Conservation (phyloP, 495 filamentous ascomycete species). For the Entonaema liquescens region DNA sequence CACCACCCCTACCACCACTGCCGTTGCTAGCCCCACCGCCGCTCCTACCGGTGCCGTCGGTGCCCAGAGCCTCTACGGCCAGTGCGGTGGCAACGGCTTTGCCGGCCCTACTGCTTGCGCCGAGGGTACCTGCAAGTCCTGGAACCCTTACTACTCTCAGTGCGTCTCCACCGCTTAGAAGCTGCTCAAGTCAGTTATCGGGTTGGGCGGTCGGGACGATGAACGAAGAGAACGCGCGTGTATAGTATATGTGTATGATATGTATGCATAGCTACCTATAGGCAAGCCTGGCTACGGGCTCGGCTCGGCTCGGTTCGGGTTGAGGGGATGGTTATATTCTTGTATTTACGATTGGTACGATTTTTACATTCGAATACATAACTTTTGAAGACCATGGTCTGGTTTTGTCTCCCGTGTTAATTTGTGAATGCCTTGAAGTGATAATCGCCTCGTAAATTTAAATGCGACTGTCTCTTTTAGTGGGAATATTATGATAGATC, state of each 20-base stretch:
- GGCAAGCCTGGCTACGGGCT: not conserved
- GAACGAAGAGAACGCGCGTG: not conserved
- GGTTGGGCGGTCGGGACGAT: not conserved
- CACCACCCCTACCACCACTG: constrained; percentile 42
- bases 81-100: constrained; percentile 62
- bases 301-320: not conserved
- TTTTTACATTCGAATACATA: not conserved
- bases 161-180: constrained; percentile 48
- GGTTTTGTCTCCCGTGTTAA: not conserved
- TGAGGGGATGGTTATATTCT: not conserved
- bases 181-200: not conserved
- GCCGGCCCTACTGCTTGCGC: constrained; percentile 59
- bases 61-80: constrained; percentile 54
- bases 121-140: constrained; percentile 55
- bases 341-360: not conserved
- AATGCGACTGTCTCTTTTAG: too few species aligned
- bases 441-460: too few species aligned
- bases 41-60: constrained; percentile 43
- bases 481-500: too few species aligned
- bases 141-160: constrained; percentile 62
- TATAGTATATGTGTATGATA: not conserved
- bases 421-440: not conserved
- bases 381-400: not conserved
- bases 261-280: not conserved
- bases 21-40: constrained; percentile 43